A percentile compares a stretch with the other conserved stretches of the same genome.
Evolutionary conservation across 495 filamentous ascomycete species (phyloP).

Genomic region (Halenospora varia): DNA sequence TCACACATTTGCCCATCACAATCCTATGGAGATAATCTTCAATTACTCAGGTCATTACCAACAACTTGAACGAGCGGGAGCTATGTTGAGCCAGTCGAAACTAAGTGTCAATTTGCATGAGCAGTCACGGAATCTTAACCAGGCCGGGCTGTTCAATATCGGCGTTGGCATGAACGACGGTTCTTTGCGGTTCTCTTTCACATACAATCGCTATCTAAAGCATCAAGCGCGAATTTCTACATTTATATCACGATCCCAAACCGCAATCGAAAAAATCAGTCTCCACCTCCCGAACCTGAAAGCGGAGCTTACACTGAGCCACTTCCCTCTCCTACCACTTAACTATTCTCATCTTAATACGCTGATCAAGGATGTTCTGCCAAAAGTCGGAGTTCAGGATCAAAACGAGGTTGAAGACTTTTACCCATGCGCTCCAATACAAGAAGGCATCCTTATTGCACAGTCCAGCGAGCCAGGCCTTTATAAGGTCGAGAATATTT

Average conservation of each 20-base stretch:
- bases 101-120: constrained; percentile 25
- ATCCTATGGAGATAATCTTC: constrained; percentile 61
- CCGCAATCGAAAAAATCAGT: constrained; percentile 51
- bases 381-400: constrained; percentile 33
- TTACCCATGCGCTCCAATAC: background rate
- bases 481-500: background rate
- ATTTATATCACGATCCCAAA: constrained; percentile 35
- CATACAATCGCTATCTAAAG: constrained; percentile 56
- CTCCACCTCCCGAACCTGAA: constrained; percentile 40
- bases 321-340: constrained; percentile 58
- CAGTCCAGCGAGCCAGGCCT: background rate
- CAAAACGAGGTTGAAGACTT: background rate
- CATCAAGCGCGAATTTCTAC: constrained; percentile 51
- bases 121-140: constrained; percentile 51
- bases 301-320: constrained; percentile 55
- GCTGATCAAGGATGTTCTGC: constrained; percentile 43
- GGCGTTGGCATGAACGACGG: constrained; percentile 50
- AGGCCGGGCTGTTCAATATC: constrained; percentile 59
- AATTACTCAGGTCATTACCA: constrained; percentile 65
- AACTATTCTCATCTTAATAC: constrained; percentile 52
- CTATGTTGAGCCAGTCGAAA: constrained; percentile 25
- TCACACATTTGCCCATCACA: constrained; percentile 32
- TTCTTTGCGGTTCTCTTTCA: constrained; percentile 56
- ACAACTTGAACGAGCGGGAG: constrained; percentile 51
- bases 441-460: background rate